Conservation (phyloP, 129 eudicot genomes). For the Flaveria trinervia region DNA sequence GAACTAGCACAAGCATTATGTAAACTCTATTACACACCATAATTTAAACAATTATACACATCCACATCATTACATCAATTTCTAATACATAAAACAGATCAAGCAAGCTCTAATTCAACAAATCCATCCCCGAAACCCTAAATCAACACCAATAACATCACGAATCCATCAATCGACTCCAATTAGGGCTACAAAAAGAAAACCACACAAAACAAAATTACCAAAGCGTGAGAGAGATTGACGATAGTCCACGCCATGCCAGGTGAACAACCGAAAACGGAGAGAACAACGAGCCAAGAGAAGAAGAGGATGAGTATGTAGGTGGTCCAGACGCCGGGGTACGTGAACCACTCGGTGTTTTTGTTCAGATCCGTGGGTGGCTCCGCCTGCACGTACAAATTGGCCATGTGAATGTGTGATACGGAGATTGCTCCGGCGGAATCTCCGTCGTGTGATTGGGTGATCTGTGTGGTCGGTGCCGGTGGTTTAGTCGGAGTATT, state of each 20-base stretch:
- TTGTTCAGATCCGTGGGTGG: slow-evolving; percentile 87
- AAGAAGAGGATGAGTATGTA: slow-evolving; percentile 84
- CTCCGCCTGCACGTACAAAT: slow-evolving; percentile 73
- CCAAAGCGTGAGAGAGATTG: slow-evolving; percentile 77
- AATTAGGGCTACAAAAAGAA: neutral
- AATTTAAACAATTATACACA: neutral
- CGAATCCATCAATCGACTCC: neutral
- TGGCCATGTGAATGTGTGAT: slow-evolving; percentile 46
- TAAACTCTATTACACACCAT: neutral
- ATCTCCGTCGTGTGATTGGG: neutral
- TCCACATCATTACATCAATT: slow-evolving; percentile 24
- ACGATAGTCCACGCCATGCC: slow-evolving; percentile 97
- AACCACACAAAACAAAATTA: slow-evolving; percentile 16
- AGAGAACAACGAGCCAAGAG: slow-evolving; percentile 78
- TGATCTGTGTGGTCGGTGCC: slow-evolving; percentile 22
- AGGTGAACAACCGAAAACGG: slow-evolving; percentile 75
- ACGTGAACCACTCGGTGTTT: slow-evolving; percentile 94
- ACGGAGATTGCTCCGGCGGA: neutral
- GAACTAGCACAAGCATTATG: slow-evolving; percentile 5
- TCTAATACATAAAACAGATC: neutral
- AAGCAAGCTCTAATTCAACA: no score
- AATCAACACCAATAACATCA: neutral
- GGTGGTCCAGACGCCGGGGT: slow-evolving; percentile 95
- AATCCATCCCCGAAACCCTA: slow-evolving; percentile 13
- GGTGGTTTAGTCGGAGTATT: slow-evolving; percentile 13